Evolutionary conservation across 441 rosid species (phyloP).

Genomic region (Breynia disticha): DNA sequence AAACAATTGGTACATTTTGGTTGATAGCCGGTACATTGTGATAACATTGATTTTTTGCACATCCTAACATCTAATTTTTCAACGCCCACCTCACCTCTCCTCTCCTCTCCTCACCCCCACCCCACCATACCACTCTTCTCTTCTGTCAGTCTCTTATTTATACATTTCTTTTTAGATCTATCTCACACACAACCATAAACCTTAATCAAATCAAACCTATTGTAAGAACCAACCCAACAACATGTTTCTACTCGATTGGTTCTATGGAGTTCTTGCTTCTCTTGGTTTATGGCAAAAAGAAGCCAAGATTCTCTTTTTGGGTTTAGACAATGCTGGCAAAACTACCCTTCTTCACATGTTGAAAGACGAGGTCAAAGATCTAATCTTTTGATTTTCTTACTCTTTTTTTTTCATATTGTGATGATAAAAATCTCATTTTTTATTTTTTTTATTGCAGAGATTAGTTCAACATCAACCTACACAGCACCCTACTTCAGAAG

Average conservation of each 20-base stretch:
- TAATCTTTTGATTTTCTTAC: too few relatives aligned
- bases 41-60: too few relatives aligned
- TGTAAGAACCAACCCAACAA: too few relatives aligned
- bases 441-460: constrained; percentile 43
- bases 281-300: constrained; percentile 86
- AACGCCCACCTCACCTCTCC: too few relatives aligned
- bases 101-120: too few relatives aligned
- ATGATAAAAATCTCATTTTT: neutral
- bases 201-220: neutral
- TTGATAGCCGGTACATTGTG: too few relatives aligned
- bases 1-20: too few relatives aligned
- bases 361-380: constrained; percentile 57
- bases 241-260: constrained; percentile 85
- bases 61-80: too few relatives aligned
- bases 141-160: too few relatives aligned
- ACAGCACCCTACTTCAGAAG: constrained; percentile 75
- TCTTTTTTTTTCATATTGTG: neutral
- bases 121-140: too few relatives aligned
- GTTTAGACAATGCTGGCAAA: constrained; percentile 87
- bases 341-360: constrained; percentile 90
- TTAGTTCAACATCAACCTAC: constrained; percentile 80
- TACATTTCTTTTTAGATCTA: too few relatives aligned
- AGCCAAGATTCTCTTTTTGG: constrained; percentile 82
- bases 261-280: constrained; percentile 72
- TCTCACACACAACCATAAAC: too few relatives aligned